Percentiles rank a stretch among this genome's conserved stretches.
phyloP scores from a whole-genome alignment of 2,329 filamentous ascomycete species.

The Botrytis cinerea region DNA sequence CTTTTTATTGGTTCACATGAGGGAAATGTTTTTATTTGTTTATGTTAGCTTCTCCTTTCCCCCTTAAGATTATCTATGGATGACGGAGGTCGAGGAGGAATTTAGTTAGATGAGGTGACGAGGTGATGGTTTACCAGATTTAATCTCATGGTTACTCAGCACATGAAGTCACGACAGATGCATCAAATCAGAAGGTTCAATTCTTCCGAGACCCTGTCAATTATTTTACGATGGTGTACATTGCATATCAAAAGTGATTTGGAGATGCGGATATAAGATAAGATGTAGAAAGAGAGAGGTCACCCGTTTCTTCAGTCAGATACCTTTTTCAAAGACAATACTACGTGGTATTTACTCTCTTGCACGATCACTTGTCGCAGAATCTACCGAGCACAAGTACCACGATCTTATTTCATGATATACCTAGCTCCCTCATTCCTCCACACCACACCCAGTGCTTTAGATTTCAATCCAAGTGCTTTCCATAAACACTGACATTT shows the following conservation, averaged over 20 bases:
- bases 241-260: conserved; percentile 11
- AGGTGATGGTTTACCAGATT: conserved; percentile 12
- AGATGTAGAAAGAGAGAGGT: background rate
- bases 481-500: too few relatives aligned
- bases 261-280: background rate
- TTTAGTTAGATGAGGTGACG: conserved; percentile 15
- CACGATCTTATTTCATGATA: background rate
- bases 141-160: conserved; percentile 13
- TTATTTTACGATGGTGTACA: conserved; percentile 5
- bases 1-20: conserved; percentile 16
- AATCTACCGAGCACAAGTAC: background rate
- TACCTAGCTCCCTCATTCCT: background rate
- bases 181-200: conserved; percentile 19
- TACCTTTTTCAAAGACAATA: background rate
- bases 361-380: background rate
- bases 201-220: background rate
- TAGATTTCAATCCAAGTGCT: background rate
- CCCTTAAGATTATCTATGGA: conserved; percentile 9
- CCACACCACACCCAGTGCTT: background rate
- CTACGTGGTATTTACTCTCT: background rate
- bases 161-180: conserved; percentile 22
- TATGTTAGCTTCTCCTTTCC: conserved; percentile 2
- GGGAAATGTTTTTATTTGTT: conserved; percentile 15
- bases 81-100: conserved; percentile 3
- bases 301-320: background rate